Percentiles rank a stretch among this genome's conserved stretches.
phyloP scores from a whole-genome alignment of 2,329 filamentous ascomycete species.

The Cercospora sp. region DNA sequence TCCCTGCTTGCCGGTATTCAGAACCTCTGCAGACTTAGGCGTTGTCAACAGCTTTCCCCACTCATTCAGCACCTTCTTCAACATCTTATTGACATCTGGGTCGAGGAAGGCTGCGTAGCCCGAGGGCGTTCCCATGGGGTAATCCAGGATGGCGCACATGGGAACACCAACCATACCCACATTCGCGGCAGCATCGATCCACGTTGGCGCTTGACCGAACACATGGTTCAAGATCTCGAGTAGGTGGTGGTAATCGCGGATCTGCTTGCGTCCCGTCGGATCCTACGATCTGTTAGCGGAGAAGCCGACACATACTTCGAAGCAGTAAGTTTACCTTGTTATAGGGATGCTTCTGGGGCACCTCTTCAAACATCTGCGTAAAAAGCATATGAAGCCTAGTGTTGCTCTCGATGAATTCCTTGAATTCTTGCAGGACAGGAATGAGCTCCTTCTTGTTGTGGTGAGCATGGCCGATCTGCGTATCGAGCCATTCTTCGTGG shows the following conservation, averaged over 20 bases:
- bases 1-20: conserved; percentile 40
- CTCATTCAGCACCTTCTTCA: conserved; percentile 55
- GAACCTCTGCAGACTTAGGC: conserved; percentile 42
- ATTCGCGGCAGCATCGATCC: conserved; percentile 43
- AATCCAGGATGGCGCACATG: conserved; percentile 60
- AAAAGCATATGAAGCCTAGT: conserved; percentile 66
- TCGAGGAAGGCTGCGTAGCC: conserved; percentile 59
- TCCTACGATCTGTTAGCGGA: conserved; percentile 56
- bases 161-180: conserved; percentile 56
- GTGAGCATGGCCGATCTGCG: conserved; percentile 58
- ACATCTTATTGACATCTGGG: conserved; percentile 53
- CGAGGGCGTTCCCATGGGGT: conserved; percentile 58
- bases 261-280: conserved; percentile 62
- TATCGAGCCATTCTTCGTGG: conserved; percentile 64
- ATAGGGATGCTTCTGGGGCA: conserved; percentile 63
- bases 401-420: conserved; percentile 64
- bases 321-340: conserved; percentile 32
- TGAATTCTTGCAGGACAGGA: conserved; percentile 65
- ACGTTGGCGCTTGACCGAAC: conserved; percentile 44
- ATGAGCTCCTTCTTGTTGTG: conserved; percentile 53
- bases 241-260: conserved; percentile 68
- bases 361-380: conserved; percentile 63
- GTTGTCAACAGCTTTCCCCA: conserved; percentile 47
- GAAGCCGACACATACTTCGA: conserved; percentile 55
- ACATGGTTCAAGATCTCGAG: conserved; percentile 64